These are phyloP conservation scores for Ramaria sp. DNA, from an alignment of 768 basidiomycete species.

Conservation along the genomic window DNA sequence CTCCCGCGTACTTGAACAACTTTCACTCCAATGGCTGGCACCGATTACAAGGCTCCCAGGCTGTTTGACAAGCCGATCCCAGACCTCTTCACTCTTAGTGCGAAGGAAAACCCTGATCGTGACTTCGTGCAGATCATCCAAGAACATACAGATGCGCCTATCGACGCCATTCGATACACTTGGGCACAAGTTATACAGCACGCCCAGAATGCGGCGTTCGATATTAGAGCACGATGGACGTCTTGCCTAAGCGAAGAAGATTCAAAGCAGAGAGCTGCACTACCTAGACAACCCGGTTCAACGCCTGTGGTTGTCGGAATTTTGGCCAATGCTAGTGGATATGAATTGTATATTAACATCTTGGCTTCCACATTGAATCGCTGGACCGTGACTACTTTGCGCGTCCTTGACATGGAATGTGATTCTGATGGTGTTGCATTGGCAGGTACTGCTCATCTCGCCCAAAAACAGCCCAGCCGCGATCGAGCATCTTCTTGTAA, in stretches of 20 bases:
- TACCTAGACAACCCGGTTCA: neutral
- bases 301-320: neutral
- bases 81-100: neutral
- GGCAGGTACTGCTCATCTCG: slow-evolving; percentile 1
- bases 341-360: neutral
- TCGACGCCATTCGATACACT: neutral
- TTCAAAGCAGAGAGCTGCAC: neutral
- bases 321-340: neutral
- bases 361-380: neutral
- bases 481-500: slow-evolving; percentile 2
- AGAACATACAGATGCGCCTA: neutral
- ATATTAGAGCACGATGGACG: neutral
- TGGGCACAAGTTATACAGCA: neutral
- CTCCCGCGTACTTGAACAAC: too few relatives aligned
- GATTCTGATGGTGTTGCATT: neutral
- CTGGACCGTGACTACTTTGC: neutral
- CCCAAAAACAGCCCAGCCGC: neutral
- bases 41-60: neutral
- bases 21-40: neutral
- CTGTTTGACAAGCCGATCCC: neutral
- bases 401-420: too few relatives aligned
- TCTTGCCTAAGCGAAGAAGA: neutral
- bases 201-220: neutral
- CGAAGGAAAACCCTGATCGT: neutral
- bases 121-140: neutral